Evolutionary conservation across 2,329 filamentous ascomycete genomes (phyloP).

Genomic region (Penicillium crustosum): DNA sequence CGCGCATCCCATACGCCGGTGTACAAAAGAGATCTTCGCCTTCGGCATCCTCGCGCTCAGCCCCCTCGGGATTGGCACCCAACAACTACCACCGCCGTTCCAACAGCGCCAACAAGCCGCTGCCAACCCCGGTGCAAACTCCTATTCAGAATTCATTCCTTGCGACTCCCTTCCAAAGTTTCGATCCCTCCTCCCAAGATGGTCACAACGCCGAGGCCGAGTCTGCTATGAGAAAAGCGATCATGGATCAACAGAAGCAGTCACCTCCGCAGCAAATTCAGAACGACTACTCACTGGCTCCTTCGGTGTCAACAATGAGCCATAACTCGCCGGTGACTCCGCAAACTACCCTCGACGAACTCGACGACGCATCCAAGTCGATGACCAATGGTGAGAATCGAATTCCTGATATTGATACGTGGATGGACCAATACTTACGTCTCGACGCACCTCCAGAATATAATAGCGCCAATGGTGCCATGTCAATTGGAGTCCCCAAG

Average conservation of each 20-base stretch:
- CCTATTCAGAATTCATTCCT: conserved; percentile 54
- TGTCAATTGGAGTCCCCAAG: conserved; percentile 62
- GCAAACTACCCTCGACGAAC: conserved; percentile 56
- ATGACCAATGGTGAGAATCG: conserved; percentile 57
- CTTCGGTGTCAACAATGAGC: conserved; percentile 61
- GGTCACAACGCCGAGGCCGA: conserved; percentile 50
- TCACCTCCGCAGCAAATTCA: conserved; percentile 42
- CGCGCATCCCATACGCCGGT: conserved; percentile 32
- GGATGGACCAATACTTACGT: conserved; percentile 69
- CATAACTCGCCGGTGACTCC: conserved; percentile 63
- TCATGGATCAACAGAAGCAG: conserved; percentile 50
- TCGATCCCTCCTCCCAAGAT: conserved; percentile 45
- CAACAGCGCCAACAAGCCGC: conserved; percentile 49
- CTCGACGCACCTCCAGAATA: conserved; percentile 56
- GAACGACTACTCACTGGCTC: conserved; percentile 52
- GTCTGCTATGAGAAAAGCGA: conserved; percentile 59
- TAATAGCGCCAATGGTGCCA: conserved; percentile 32
- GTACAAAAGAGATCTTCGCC: conserved; percentile 45
- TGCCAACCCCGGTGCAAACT: conserved; percentile 57
- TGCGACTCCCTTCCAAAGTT: conserved; percentile 48
- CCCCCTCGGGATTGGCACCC: conserved; percentile 31
- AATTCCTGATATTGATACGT: conserved; percentile 39
- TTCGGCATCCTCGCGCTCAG: conserved; percentile 45
- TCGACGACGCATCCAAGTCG: conserved; percentile 51
- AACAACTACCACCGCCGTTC: conserved; percentile 41